Evolutionary conservation across 768 basidiomycete species (phyloP), one percentile per base, ranked within the genome.

Genomic region (Dacryopinax primogenitus): DNA sequence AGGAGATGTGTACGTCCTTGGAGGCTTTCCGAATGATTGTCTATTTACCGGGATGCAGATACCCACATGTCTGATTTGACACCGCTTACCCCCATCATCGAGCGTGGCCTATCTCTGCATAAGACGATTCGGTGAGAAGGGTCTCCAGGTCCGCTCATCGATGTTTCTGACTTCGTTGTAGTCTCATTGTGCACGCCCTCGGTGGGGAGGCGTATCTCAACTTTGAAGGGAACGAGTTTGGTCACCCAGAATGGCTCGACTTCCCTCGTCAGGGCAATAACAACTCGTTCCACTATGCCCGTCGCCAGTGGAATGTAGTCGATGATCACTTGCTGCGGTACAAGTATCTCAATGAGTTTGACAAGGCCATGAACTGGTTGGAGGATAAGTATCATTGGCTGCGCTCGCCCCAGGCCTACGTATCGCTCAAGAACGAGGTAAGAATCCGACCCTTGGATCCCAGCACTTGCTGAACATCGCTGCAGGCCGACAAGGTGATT

Each of bases 231-330:
- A 98, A 97, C 68, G 95, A 99, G 73, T 99, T 99, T 72, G 95
- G 95, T 44, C 95, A 99, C 74, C 95, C 95, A 12, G 95, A 99
- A 86, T 99, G 96, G 96, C 91, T 99, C 71, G 96, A 99, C 76
- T 99, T 99, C 77, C 96, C 96, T 41, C 88, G 96, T 33, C 90
- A 85, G 70, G 96, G 96, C 21, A 99, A 99, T 73, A 82, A 84
- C 73, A 90, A 92, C 76, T 96, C 93, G 13, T 99, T 93, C 83
- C 90, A 96, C 69, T 90, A 99, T 73, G 94, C 96, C 23, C 86
- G 96, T 39, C 85, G 96, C 28, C 96, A 98, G 71, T 99, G 93
- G 90, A 94, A 93, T 73, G 80, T 98, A 34, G 85, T 90, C 62
- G 95, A 96, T 73, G 92, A 99, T 72, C 69, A 70, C 0, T 68